Evolutionary conservation across 108 stramenopile species (phyloP).

Genomic region (Nitzschia sp.): DNA sequence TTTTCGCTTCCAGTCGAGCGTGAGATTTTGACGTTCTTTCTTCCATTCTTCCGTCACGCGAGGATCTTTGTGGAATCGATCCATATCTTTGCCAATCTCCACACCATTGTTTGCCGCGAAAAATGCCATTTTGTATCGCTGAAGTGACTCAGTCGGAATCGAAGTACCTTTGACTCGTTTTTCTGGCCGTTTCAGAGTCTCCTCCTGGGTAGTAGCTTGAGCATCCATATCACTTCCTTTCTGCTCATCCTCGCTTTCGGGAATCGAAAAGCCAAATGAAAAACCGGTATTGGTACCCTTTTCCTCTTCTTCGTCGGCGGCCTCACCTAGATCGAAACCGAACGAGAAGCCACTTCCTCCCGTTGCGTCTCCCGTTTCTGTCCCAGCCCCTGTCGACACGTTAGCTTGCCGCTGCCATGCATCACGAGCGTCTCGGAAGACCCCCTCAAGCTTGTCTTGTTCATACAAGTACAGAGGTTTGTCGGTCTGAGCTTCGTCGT

Average conservation of each 20-base stretch:
- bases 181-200: background rate
- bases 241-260: background rate
- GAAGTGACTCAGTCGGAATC: conserved; percentile 48
- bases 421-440: conserved; percentile 71
- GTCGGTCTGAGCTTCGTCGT: background rate
- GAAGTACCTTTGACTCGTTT: conserved; percentile 35
- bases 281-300: background rate
- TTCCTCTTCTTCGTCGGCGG: background rate
- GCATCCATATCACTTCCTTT: background rate
- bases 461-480: conserved; percentile 46
- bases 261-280: conserved; percentile 13
- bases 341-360: conserved; percentile 45
- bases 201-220: background rate
- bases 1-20: conserved; percentile 84
- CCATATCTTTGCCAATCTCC: conserved; percentile 48
- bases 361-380: background rate
- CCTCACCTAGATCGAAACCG: conserved; percentile 42
- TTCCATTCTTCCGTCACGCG: conserved; percentile 57
- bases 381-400: background rate
- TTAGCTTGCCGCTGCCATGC: conserved; percentile 11
- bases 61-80: conserved; percentile 46
- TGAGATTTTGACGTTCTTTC: conserved; percentile 62
- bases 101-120: conserved; percentile 64
- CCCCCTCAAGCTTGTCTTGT: conserved; percentile 69
- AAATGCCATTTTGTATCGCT: conserved; percentile 51